Evolutionary conservation across 306 rosid genomes (phyloP), one percentile per base, ranked within the genome.

Genomic region (Senna tora): DNA sequence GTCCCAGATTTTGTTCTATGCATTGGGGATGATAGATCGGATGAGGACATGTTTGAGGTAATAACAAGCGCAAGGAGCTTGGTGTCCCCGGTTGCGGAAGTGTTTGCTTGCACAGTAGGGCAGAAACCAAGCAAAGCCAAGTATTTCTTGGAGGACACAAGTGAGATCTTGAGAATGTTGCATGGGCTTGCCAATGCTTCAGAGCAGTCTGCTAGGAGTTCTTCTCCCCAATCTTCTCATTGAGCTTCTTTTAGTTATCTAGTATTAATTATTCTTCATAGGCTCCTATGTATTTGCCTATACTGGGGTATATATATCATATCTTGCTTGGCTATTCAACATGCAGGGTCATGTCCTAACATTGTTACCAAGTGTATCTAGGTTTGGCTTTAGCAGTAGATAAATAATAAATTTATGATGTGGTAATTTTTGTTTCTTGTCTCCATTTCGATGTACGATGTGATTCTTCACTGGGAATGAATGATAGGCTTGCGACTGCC

Each of bases 11-110:
- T 92, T 43, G 91, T 92, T 67, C 78, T 92, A 34, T 92, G 98
- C 45, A 90, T 92, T 46, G 98, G 98, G 47, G 98, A 92, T 60
- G 96, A 92, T 82, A 80, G 95, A 66, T 92, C 98, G 0, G 96
- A 90, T 0, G 98, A 92, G 79, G 98, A 92, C 67, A 90, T 92
- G 98, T 92, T 92, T 6, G 95, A 88, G 77, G 82, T 73, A 9
- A 77, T 81, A 34, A 54, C 62, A 12, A 67, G 82, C 14, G 75
- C 82, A 1, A 68, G 71, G 74, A 49, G 1, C 0, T 41, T 50
- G 13, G 6, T 63, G 10, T 63, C 51, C 36, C 73, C 82, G 0
- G 56, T 38, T 4, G 79, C 82, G 0, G 85, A 81, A 21, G 85
- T 81, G 1, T 81, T 81, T 9, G 82, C 85, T 0, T 81, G 82